phyloP scores from a whole-genome alignment of 257 asterid species.

The Jacaranda mimosifolia region DNA sequence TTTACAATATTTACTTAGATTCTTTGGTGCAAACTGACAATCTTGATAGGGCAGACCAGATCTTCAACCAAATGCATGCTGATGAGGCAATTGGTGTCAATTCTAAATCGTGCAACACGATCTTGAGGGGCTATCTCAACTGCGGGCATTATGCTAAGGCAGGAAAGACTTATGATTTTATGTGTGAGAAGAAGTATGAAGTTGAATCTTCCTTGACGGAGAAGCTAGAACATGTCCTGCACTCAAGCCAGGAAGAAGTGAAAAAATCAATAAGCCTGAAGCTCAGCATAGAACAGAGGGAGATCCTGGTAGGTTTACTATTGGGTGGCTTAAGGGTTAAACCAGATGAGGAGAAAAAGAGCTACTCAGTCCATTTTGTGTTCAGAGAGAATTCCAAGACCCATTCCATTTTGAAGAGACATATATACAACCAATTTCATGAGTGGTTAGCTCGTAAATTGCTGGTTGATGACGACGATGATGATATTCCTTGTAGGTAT shows the following conservation, averaged over 20 bases:
- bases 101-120: constrained; percentile 61
- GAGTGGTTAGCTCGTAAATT: constrained; percentile 69
- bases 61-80: constrained; percentile 66
- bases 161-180: constrained; percentile 56
- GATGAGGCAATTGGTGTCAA: constrained; percentile 71
- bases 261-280: constrained; percentile 53
- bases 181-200: constrained; percentile 75
- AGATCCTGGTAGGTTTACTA: constrained; percentile 74
- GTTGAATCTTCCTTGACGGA: constrained; percentile 68
- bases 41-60: constrained; percentile 74
- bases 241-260: constrained; percentile 50
- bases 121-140: constrained; percentile 69
- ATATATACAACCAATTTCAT: constrained; percentile 66
- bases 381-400: constrained; percentile 61
- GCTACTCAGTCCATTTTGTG: constrained; percentile 53
- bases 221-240: constrained; percentile 59
- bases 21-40: constrained; percentile 66
- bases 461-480: constrained; percentile 39
- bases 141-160: constrained; percentile 58
- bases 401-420: constrained; percentile 65
- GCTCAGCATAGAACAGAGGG: constrained; percentile 85
- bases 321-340: constrained; percentile 72
- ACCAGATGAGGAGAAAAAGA: constrained; percentile 55
- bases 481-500: constrained; percentile 55
- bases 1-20: constrained; percentile 68